phyloP scores from a whole-genome alignment of 176 grass and related monocot species.

The Rhynchospora pubera region DNA sequence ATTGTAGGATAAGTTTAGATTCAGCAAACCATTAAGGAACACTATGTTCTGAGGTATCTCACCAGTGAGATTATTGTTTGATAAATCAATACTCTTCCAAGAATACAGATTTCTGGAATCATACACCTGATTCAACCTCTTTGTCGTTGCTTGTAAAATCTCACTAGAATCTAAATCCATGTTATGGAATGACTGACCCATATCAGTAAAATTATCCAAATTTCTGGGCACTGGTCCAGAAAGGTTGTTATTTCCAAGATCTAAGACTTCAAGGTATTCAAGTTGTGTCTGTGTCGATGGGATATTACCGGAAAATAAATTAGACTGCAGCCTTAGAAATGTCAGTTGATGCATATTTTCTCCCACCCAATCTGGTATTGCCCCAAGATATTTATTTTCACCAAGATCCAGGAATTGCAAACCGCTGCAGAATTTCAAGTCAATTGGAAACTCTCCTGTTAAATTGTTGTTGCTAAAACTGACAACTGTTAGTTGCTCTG shows the following conservation, averaged over 20 bases:
- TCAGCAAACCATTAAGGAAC: slow-evolving; percentile 9
- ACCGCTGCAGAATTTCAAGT: not conserved
- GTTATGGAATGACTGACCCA: not conserved
- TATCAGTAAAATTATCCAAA: slow-evolving; percentile 6
- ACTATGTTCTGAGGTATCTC: slow-evolving; percentile 19
- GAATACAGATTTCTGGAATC: accelerated
- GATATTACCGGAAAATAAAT: slow-evolving; percentile 30
- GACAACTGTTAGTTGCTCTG: not conserved
- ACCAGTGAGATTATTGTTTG: slow-evolving; percentile 17
- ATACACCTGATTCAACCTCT: slow-evolving; percentile 20
- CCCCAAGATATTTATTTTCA: not conserved
- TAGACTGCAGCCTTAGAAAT: not conserved
- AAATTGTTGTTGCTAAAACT: slow-evolving; percentile 25
- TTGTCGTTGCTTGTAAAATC: slow-evolving; percentile 3
- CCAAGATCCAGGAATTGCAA: slow-evolving; percentile 6
- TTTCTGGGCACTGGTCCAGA: slow-evolving; percentile 11
- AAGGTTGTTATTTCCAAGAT: slow-evolving; percentile 25
- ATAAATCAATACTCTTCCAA: slow-evolving; percentile 19
- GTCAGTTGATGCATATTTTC: not conserved
- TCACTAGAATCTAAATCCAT: too few species aligned
- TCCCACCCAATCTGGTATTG: not conserved
- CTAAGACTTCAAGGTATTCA: not conserved
- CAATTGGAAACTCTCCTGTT: slow-evolving; percentile 25
- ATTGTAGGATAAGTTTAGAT: slow-evolving; percentile 38
- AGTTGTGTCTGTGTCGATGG: not conserved